Evolutionary conservation across 108 stramenopile genomes (phyloP), one percentile per base, ranked within the genome.

Genomic region (Chaetoceros tenuissimus): DNA sequence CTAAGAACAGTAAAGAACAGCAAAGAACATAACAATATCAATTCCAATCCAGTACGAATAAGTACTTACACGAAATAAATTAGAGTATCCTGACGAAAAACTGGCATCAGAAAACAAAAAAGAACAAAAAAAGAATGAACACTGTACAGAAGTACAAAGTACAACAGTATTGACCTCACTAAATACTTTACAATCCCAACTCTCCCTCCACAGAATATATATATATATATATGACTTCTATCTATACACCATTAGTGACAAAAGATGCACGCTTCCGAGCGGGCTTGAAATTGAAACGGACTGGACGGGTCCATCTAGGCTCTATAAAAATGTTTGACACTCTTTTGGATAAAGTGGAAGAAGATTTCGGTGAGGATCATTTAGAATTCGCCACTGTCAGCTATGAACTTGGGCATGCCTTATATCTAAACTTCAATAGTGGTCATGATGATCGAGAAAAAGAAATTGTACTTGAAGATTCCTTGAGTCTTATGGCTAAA

Each of bases 401-500:
- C 48, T 87, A 83, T 52, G 89, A 92, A 62, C 87, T 87, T 50
- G 89, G 89, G 3, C 87, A 92, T 60, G 67, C 83, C 0, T 50
- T 92, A 45, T 80, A 87, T 62, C 73, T 85, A 24, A n/a, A 26
- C 24, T 40, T 40, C 8, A 40, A 13, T 13, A 13, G 8, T 10
- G 34, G 34, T 40, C 24, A 5, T 8, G 8, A 40, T 5, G 34
- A 40, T 40, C 8, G 5, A 10, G 34, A 5, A 40, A 40, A 40
- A 10, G 51, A 62, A 17, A 67, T 64, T 25, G 82, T 84, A 51
- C 31, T 78, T 23, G 31, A 57, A 19, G 52, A 87, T 25, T 84
- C 89, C 7, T 52, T 87, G 46, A 84, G 85, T 68, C 81, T 85
- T 78, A 85, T 92, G 82, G 85, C 82, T 57, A 80, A 73, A 28